These are phyloP conservation scores for Saccharomycopsis lassenensis DNA, from an alignment of 805 yeast species.

Conservation along the genomic window DNA sequence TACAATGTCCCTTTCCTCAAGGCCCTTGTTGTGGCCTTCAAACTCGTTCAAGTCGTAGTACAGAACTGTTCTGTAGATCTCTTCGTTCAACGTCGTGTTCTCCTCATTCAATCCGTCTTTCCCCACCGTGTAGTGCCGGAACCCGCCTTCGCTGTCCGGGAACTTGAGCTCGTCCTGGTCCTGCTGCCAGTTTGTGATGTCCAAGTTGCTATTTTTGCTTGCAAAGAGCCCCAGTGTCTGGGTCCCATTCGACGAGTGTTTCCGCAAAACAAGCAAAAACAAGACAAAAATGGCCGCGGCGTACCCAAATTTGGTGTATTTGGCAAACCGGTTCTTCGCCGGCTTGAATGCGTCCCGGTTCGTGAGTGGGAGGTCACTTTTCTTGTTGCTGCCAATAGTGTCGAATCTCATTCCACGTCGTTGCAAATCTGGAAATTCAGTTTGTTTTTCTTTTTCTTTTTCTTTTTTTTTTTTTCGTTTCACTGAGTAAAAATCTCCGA, in stretches of 20 bases:
- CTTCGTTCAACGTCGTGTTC: conserved; percentile 27
- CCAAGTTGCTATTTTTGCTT: no score
- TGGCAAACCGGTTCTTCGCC: no score
- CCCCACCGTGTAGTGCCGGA: conserved; percentile 11
- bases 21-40: conserved; percentile 42
- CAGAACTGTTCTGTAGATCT: conserved; percentile 40
- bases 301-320: no score
- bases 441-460: not conserved
- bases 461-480: not conserved
- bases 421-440: not conserved
- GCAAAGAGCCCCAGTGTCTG: no score
- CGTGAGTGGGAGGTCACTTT: no score
- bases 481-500: no score
- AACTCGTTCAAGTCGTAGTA: conserved; percentile 56
- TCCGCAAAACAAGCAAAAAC: no score
- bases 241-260: no score
- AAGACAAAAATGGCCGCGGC: no score
- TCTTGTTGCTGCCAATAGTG: no score
- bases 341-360: no score
- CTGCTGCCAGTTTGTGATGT: conserved; percentile 17
- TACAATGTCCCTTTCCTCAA: conserved; percentile 46
- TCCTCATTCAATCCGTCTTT: conserved; percentile 3
- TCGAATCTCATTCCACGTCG: not conserved
- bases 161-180: conserved; percentile 15
- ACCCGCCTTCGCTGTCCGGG: conserved; percentile 14